A percentile compares a stretch with the other conserved stretches of the same genome.
Conservation (phyloP, 805 yeast species). For the Schizosaccharomyces japonicus region DNA sequence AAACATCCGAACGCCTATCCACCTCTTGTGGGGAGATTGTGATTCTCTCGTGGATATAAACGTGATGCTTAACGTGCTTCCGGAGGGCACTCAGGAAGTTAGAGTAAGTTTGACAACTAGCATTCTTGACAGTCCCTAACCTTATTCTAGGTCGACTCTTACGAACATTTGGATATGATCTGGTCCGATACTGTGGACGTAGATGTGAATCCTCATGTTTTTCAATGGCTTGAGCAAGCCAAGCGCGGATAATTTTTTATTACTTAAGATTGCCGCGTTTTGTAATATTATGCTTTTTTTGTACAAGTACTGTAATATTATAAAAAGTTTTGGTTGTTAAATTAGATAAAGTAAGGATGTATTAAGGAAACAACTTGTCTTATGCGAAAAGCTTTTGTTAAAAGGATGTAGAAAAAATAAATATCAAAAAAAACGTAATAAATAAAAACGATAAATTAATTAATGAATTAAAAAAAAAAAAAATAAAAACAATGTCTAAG, state of each 20-base stretch:
- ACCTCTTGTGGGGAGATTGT: conserved; percentile 49
- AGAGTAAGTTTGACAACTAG: not conserved
- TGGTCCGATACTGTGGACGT: conserved; percentile 56
- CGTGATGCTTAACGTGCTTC: conserved; percentile 45
- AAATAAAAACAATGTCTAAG: not conserved
- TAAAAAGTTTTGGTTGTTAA: too few relatives aligned
- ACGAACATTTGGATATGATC: conserved; percentile 73
- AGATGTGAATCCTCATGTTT: conserved; percentile 19
- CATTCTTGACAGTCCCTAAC: conserved; percentile 9
- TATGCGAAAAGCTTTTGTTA: too few relatives aligned
- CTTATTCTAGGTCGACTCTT: conserved; percentile 32
- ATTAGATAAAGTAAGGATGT: too few relatives aligned
- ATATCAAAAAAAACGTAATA: not conserved
- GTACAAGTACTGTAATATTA: too few relatives aligned
- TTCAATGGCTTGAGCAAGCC: conserved; percentile 4
- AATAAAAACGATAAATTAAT: not conserved
- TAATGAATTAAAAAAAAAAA: not conserved
- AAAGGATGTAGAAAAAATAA: too few relatives aligned
- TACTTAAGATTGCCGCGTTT: too few relatives aligned
- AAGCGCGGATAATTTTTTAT: too few relatives aligned
- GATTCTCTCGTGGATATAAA: conserved; percentile 78
- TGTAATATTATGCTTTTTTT: too few relatives aligned
- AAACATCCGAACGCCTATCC: conserved; percentile 47
- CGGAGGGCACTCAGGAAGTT: conserved; percentile 15
- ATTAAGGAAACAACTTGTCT: too few relatives aligned